Base-by-base conservation (phyloP, 1,284 basidiomycete species). In the Ganoderma sinense region DNA sequence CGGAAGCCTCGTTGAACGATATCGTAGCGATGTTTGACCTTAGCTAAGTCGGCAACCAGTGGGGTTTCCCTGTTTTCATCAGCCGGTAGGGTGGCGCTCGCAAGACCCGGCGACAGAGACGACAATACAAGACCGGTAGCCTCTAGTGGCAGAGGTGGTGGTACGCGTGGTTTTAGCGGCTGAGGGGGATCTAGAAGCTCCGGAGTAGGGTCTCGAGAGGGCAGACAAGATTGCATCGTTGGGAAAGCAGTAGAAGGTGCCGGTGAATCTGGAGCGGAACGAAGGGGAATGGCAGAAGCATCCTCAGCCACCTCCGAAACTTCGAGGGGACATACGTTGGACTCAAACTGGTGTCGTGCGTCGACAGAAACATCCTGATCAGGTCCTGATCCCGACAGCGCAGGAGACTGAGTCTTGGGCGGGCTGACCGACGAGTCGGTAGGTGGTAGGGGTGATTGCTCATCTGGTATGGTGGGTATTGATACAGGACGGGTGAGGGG, bases 1-100 rank as follows among this genome's bases (percentile, higher is more conserved):
- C 89, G 86, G 78, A 94, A 91, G 0, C 88, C 82, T 1, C 84
- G 85, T 73, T 91, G 90, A 5, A 94, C 79, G 8, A 82, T 78
- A 63, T 91, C 88, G 74, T 93, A 94, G 5, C 92, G 88, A 48
- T 84, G 80, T 67, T 82, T 83, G 8, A 85, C 83, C 31, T 78
- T 73, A 0, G 73, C 72, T 0, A 93, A 83, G 4, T 85, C 82
- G 0, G 78, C 77, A 3, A 92, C 80, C 2, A 91, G 81, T 1
- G 81, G 80, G 60, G 65, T 29, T 26, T 67, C 64, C 56, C 64
- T 55, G 11, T 14, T 51, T 11, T 60, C 26, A 4, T 29, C 36
- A 4, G 60, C 16, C 2, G 41, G 41, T 2, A 61, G 39, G 16
- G 41, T 29, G 13, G 63, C 29, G 4, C 45, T 63, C 4, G 62